phyloP scores from a whole-genome alignment of 768 basidiomycete genomes.

The Saitozyma sp. region DNA sequence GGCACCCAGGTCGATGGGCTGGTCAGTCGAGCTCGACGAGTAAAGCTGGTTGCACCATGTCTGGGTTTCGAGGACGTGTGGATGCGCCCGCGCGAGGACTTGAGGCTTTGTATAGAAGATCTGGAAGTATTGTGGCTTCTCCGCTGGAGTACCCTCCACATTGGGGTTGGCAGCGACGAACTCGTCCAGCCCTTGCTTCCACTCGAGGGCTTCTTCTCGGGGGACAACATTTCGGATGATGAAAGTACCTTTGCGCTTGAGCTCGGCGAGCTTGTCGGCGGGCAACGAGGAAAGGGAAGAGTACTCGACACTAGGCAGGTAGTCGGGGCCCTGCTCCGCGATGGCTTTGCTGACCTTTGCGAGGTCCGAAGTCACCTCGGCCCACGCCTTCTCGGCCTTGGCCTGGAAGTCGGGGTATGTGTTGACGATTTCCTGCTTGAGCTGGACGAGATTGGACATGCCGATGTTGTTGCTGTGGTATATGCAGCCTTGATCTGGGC shows the following conservation, averaged over 20 bases:
- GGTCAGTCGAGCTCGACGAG: conserved; percentile 40
- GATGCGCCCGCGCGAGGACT: conserved; percentile 54
- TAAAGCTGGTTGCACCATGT: conserved; percentile 70
- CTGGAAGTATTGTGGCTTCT: conserved; percentile 72
- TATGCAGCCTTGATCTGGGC: neutral
- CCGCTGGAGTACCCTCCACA: conserved; percentile 57
- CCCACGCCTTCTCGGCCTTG: conserved; percentile 61
- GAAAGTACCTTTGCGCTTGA: conserved; percentile 63
- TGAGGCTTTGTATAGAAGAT: conserved; percentile 61
- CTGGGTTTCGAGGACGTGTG: conserved; percentile 56
- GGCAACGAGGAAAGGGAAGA: conserved; percentile 59
- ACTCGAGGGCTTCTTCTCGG: conserved; percentile 60
- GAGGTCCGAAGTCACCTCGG: conserved; percentile 61
- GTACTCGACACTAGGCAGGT: conserved; percentile 67
- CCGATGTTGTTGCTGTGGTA: neutral
- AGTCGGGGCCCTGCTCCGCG: conserved; percentile 58
- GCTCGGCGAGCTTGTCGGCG: conserved; percentile 57
- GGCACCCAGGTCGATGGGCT: conserved; percentile 49
- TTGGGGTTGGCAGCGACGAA: conserved; percentile 64
- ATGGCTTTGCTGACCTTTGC: conserved; percentile 57
- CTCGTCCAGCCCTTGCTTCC: conserved; percentile 62
- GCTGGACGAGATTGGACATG: conserved; percentile 19
- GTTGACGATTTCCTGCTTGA: conserved; percentile 18
- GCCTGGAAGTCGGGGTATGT: conserved; percentile 18
- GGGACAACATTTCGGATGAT: conserved; percentile 66